These are phyloP conservation scores for Scedosporium apiospermum DNA, from an alignment of 2,329 filamentous ascomycete genomes.

Conservation along the genomic window DNA sequence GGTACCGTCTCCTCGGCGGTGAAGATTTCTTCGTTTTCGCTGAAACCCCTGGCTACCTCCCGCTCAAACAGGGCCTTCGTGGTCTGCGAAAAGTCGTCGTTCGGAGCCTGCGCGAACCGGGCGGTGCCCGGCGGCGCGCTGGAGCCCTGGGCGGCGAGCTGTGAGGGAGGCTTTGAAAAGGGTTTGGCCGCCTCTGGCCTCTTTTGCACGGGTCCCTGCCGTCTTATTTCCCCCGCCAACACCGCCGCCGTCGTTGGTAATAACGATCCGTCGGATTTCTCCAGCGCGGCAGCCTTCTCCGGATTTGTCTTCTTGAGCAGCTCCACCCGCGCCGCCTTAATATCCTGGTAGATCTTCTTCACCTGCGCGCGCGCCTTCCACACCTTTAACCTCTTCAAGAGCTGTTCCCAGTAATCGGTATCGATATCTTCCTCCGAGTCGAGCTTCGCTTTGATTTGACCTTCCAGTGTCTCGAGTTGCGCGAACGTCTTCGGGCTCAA, in stretches of 20 bases:
- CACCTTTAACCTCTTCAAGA: slow-evolving; percentile 72
- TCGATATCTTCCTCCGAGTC: slow-evolving; percentile 82
- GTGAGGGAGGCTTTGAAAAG: not conserved
- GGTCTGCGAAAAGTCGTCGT: slow-evolving; percentile 76
- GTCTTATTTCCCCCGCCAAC: not conserved
- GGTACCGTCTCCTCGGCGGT: slow-evolving; percentile 75
- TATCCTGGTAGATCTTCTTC: slow-evolving; percentile 65
- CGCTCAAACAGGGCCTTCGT: slow-evolving; percentile 86
- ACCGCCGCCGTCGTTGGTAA: not conserved
- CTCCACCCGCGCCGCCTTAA: slow-evolving; percentile 60
- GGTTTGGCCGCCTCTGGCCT: slow-evolving; percentile 26
- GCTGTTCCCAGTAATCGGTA: slow-evolving; percentile 94
- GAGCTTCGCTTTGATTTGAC: slow-evolving; percentile 78
- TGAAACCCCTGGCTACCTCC: slow-evolving; percentile 82
- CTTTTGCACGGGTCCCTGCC: not conserved
- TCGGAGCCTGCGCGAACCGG: slow-evolving; percentile 58
- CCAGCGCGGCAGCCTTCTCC: slow-evolving; percentile 43
- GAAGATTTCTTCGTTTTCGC: slow-evolving; percentile 94
- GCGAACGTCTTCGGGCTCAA: slow-evolving; percentile 76
- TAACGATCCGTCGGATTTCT: not conserved
- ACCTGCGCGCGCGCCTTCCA: slow-evolving; percentile 90
- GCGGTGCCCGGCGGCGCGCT: slow-evolving; percentile 45
- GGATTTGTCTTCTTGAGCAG: slow-evolving; percentile 58
- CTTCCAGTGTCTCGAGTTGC: slow-evolving; percentile 78
- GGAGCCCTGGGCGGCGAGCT: slow-evolving; percentile 16